These are phyloP conservation scores for Calonectria multiphialidica DNA, from an alignment of 2,329 filamentous ascomycete genomes.

Conservation along the genomic window DNA sequence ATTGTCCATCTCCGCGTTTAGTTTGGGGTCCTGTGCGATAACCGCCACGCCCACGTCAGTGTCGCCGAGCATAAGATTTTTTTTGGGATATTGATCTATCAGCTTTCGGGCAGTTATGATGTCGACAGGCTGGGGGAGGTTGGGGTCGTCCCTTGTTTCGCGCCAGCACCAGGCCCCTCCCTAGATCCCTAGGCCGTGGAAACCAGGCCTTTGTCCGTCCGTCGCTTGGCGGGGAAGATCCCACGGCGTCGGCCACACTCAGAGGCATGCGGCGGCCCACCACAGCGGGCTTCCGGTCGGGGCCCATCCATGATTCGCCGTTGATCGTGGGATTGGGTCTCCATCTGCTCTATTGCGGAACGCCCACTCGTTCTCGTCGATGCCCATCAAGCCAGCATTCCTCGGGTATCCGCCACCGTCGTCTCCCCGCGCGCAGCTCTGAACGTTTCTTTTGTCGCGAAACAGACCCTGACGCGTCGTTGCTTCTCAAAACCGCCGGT, in stretches of 20 bases:
- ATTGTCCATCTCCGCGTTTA: constrained; percentile 14
- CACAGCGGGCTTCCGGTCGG: constrained; percentile 15
- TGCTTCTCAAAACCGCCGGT: background rate
- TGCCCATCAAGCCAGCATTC: constrained; percentile 8
- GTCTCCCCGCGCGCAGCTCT: background rate
- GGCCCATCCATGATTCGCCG: constrained; percentile 7
- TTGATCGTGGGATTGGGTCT: constrained; percentile 13
- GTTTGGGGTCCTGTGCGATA: background rate
- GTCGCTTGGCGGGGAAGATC: constrained; percentile 17
- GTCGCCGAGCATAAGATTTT: background rate
- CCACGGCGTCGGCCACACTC: constrained; percentile 7
- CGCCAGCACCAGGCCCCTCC: background rate
- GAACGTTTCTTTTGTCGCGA: background rate
- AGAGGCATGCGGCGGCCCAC: constrained; percentile 14
- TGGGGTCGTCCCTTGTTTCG: constrained; percentile 13
- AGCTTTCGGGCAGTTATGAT: constrained; percentile 14
- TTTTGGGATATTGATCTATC: constrained; percentile 11
- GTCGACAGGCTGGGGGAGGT: background rate
- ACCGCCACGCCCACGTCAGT: constrained; percentile 1
- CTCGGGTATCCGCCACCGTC: constrained; percentile 8
- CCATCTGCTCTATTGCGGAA: background rate
- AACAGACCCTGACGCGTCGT: background rate
- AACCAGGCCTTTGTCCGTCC: constrained; percentile 8
- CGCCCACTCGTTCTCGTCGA: constrained; percentile 2
- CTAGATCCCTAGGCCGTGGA: background rate